Evolutionary conservation across 192 early-diverging fungal genomes (phyloP), one percentile per base, ranked within the genome.

Genomic region (Entomortierella beljakovae): DNA sequence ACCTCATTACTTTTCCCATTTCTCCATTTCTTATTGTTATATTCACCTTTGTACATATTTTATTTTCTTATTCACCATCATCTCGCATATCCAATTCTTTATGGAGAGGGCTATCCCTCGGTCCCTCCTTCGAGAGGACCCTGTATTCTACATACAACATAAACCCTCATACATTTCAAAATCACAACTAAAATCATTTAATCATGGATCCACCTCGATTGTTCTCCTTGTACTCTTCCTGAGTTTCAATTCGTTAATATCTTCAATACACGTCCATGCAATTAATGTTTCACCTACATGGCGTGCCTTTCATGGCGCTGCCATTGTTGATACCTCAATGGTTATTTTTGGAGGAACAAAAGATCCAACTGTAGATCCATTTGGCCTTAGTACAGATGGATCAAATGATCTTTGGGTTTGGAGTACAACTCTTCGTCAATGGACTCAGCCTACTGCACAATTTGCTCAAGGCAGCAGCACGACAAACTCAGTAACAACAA

Each of bases 311-410:
- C 79, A 81, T 23, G 69, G 70, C 16, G 79, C 79, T 22, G 64
- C 70, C 42, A 72, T 81, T 23, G 60, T 71, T 20, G 66, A 67
- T 22, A 82, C 84, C 0, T 81, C 80, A 38, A 81, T 87, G 64
- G 71, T 87, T 61, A 34, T 87, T 22, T 87, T 82, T 60, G 86
- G 86, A 61, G 86, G 86, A 46, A 63, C 74, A 15, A 65, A 64
- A 6, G 74, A 85, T 64, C 57, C 77, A 2, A 43, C 13, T 2
- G 33, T 32, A 5, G 68, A 73, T 53, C 73, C 68, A 2, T 83
- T 67, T 48, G 64, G 74, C 2, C 26, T 42, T 22, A 35, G 25
- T 10, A 51, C 77, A 11, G 34, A 57, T 1, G 85, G 83, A 23
- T 77, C 84, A 26, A 82, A 72, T 31, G 72, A 75, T 33, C 60